A percentile compares a stretch with the other conserved stretches of the same genome.
Conservation (phyloP, 2,329 filamentous ascomycete genomes). For the Paecilomyces fulvus region DNA sequence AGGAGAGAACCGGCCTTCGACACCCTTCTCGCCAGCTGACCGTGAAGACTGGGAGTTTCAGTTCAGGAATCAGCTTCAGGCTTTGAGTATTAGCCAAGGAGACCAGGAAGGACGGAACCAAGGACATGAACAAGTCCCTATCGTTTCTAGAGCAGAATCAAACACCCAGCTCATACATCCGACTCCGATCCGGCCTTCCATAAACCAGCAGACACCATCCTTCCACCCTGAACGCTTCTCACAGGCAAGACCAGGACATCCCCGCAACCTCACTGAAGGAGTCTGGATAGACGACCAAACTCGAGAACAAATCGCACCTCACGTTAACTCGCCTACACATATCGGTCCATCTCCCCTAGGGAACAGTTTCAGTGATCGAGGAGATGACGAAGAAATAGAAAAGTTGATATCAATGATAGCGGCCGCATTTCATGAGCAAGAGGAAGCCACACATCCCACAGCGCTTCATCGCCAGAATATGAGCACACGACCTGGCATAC, state of each 20-base stretch:
- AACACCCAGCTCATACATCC: not conserved
- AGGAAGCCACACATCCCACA: not conserved
- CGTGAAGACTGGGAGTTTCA: not conserved
- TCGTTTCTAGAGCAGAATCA: not conserved
- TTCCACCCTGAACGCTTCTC: not conserved
- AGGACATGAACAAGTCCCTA: not conserved
- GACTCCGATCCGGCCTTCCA: not conserved
- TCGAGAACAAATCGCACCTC: not conserved
- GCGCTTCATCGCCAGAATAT: not conserved
- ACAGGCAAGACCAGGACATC: not conserved
- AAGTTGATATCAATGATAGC: not conserved
- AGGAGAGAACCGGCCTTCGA: not conserved
- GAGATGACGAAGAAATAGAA: not conserved
- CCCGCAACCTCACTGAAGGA: not conserved
- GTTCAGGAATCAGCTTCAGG: not conserved
- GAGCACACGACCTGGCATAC: not conserved
- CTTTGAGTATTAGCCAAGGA: not conserved
- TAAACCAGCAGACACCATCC: not conserved
- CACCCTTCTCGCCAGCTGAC: not conserved
- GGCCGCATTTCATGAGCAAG: not conserved
- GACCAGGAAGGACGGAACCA: not conserved
- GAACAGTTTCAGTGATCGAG: no score
- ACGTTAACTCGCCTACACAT: not conserved
- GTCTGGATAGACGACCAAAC: not conserved
- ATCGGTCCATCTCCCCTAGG: not conserved